phyloP scores from a whole-genome alignment of 148 eudicot species.

The Rhododendron molle region DNA sequence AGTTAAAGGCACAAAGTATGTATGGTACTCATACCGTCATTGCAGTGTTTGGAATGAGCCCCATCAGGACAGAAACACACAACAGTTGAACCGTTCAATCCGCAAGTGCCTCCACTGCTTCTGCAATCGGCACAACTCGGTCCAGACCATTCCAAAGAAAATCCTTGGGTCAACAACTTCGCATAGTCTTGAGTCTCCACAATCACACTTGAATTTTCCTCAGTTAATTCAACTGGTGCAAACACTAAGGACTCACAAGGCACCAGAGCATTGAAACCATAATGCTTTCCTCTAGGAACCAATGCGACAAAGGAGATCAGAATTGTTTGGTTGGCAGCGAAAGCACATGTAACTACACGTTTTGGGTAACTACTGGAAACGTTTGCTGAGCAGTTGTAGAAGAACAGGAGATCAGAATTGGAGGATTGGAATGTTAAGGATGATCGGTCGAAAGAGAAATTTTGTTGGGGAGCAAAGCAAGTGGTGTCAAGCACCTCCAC shows the following conservation, averaged over 20 bases:
- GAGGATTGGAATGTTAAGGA: background rate
- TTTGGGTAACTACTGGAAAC: background rate
- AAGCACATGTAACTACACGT: background rate
- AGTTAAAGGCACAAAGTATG: background rate
- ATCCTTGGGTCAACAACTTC: background rate
- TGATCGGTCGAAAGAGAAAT: background rate
- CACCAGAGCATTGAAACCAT: background rate
- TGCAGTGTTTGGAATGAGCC: constrained; percentile 9
- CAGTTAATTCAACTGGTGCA: background rate
- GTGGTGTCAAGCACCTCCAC: background rate
- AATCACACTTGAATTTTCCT: background rate
- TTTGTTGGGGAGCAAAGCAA: background rate
- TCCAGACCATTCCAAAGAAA: background rate
- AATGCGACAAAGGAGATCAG: background rate
- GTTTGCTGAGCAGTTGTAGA: background rate
- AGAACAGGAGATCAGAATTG: background rate
- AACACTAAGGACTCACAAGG: background rate
- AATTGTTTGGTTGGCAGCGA: background rate
- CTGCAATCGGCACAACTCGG: background rate
- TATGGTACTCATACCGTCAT: constrained; percentile 10
- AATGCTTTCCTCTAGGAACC: background rate
- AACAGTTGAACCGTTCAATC: background rate
- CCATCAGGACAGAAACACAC: constrained; percentile 20
- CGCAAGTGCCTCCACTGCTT: background rate
- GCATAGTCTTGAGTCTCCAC: background rate